Evolutionary conservation across 495 filamentous ascomycete genomes (phyloP), one percentile per base, ranked within the genome.

Genomic region (Bacidia rubella): DNA sequence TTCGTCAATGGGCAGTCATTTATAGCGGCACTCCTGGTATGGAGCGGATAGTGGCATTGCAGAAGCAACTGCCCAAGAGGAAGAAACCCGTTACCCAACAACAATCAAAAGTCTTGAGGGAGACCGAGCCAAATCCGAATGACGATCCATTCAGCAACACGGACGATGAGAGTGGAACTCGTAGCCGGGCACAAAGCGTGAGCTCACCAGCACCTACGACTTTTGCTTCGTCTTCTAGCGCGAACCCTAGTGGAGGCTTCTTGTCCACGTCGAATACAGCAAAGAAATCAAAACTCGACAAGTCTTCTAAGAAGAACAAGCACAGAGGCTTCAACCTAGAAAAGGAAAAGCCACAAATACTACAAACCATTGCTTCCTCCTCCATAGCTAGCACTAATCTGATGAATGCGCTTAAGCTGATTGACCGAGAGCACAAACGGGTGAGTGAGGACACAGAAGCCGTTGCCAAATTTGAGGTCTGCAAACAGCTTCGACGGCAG

Each of bases 381-480:
- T 86, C 85, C 0, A 83, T 97, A 22, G 85, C 90, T 10, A 84
- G 88, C 39, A 96, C 87, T 0, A 95, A 96, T 64, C 72, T 99
- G 38, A 74, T 80, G 59, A 99, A 99, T 66, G 80, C 83, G 19
- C 73, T 99, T 15, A 88, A 89, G 56, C 79, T 85, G 40, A 87
- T 96, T 63, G 96, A 97, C 62, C 80, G 93, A 32, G 93, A 97
- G 65, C 80, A 74, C 29, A 80, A 92, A 62, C 82, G 85, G 2
- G 88, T 95, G 23, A 92, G 86, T 32, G 86, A 93, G 57, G 90
- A 96, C 60, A 65, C 73, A 11, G 76, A 84, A 55, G 83, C 86
- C 3, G 73, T 87, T 23, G 70, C 79, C 49, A 77, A 83, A 7
- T 95, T 96, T 54, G 87, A 97, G 55, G 74, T 67, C 9, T 96